A percentile compares a stretch with the other conserved stretches of the same genome.
Evolutionary conservation across 352 stramenopile species (phyloP).

Genomic region (Phytopythium delawarense): DNA sequence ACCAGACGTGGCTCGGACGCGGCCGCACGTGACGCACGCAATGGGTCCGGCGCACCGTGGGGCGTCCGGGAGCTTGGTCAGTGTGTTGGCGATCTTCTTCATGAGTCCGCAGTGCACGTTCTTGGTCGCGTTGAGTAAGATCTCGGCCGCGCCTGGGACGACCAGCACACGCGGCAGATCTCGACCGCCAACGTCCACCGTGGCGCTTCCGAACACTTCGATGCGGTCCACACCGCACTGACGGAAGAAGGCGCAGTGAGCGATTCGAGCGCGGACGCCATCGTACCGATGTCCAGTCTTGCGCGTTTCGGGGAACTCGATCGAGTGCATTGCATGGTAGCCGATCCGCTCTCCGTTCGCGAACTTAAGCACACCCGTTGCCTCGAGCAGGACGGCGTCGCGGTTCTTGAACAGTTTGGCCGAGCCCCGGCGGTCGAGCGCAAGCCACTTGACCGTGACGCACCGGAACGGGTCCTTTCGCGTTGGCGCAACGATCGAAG

Average conservation of each 20-base stretch:
- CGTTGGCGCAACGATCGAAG: slow-evolving; percentile 23
- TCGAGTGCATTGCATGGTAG: slow-evolving; percentile 56
- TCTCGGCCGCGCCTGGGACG: slow-evolving; percentile 19
- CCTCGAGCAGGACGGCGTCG: slow-evolving; percentile 54
- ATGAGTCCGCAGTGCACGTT: slow-evolving; percentile 34
- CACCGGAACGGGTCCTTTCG: slow-evolving; percentile 32
- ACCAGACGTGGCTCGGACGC: slow-evolving; percentile 4
- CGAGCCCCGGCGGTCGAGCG: slow-evolving; percentile 8
- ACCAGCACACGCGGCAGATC: slow-evolving; percentile 24
- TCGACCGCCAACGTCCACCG: slow-evolving; percentile 14
- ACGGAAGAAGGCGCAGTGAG: slow-evolving; percentile 40
- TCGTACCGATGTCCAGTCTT: slow-evolving; percentile 11
- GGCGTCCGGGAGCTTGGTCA: slow-evolving; percentile 11
- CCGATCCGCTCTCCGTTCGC: slow-evolving; percentile 36
- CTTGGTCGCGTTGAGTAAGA: slow-evolving; percentile 16
- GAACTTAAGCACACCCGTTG: slow-evolving; percentile 30
- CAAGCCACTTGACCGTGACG: slow-evolving; percentile 38
- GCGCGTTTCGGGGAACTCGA: slow-evolving; percentile 26
- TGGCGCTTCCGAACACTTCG: slow-evolving; percentile 30
- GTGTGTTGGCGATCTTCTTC: slow-evolving; percentile 33
- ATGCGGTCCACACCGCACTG: slow-evolving; percentile 24
- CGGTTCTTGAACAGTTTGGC: slow-evolving; percentile 43
- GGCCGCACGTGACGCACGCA: slow-evolving; percentile 12
- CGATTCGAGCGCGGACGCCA: slow-evolving; percentile 36
- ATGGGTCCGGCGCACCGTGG: neutral